Evolutionary conservation across 345 rosid genomes (phyloP).

Genomic region (Microthlaspi erraticum): DNA sequence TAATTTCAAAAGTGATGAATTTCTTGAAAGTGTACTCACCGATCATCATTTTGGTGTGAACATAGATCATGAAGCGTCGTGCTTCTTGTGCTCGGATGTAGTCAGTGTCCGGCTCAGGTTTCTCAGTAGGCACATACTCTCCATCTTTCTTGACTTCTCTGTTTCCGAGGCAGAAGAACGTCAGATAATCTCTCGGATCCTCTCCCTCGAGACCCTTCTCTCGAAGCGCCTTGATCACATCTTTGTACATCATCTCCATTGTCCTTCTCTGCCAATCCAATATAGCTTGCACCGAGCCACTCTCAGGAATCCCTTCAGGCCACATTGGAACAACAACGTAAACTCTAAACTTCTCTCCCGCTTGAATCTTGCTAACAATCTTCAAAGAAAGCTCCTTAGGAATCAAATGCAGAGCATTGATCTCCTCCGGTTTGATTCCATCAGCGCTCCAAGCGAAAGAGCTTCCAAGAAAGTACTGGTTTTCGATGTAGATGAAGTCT

Average conservation of each 20-base stretch:
- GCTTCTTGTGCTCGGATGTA: conserved; percentile 89
- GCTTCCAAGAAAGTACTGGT: conserved; percentile 97
- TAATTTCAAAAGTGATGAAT: neutral
- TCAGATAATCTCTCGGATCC: conserved; percentile 85
- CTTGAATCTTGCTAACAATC: conserved; percentile 92
- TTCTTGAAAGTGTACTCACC: conserved; percentile 49
- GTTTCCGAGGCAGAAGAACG: conserved; percentile 96
- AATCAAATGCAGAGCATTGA: conserved; percentile 81
- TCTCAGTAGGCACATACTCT: conserved; percentile 84
- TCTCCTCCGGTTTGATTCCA: conserved; percentile 86
- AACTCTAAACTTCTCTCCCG: conserved; percentile 82
- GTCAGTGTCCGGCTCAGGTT: conserved; percentile 87
- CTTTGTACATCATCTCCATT: conserved; percentile 96
- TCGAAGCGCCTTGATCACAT: conserved; percentile 72
- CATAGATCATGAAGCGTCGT: conserved; percentile 97
- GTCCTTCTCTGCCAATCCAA: conserved; percentile 97
- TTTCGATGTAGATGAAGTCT: conserved; percentile 90
- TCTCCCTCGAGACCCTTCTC: conserved; percentile 66
- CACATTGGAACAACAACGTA: conserved; percentile 96
- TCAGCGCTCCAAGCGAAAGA: conserved; percentile 86
- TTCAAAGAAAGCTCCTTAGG: conserved; percentile 95
- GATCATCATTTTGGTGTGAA: conserved; percentile 97
- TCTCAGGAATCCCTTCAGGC: conserved; percentile 98
- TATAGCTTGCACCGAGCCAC: conserved; percentile 93
- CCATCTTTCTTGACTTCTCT: conserved; percentile 86